Evolutionary conservation across 1,139 yeast species (phyloP).

Genomic region (Candida sojae): DNA sequence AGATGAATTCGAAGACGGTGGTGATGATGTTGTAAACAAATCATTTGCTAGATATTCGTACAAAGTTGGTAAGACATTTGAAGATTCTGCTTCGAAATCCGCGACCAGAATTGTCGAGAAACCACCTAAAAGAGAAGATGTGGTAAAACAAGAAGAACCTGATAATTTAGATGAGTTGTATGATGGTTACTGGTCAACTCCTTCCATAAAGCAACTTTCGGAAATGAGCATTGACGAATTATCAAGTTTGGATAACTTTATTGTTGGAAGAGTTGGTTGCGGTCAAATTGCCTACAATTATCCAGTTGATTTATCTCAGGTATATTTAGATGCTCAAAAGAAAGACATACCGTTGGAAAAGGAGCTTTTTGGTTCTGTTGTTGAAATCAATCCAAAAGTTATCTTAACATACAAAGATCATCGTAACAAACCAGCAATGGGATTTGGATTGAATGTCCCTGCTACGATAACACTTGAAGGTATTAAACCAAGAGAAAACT

Average conservation of each 20-base stretch:
- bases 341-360: slow-evolving; percentile 27
- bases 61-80: slow-evolving; percentile 10
- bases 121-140: slow-evolving; percentile 3
- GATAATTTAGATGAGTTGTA: slow-evolving; percentile 6
- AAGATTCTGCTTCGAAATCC: slow-evolving; percentile 4
- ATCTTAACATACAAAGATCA: slow-evolving; percentile 70
- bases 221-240: slow-evolving; percentile 52
- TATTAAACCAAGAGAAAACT: slow-evolving; percentile 47
- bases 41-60: slow-evolving; percentile 19
- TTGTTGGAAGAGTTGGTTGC: slow-evolving; percentile 62
- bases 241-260: slow-evolving; percentile 61
- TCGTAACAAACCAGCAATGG: slow-evolving; percentile 58
- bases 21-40: slow-evolving; percentile 11
- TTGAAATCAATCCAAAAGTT: slow-evolving; percentile 56
- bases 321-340: slow-evolving; percentile 28
- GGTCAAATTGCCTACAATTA: slow-evolving; percentile 74
- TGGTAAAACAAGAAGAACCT: slow-evolving; percentile 11
- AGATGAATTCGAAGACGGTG: slow-evolving; percentile 21
- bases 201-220: slow-evolving; percentile 58
- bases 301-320: slow-evolving; percentile 70
- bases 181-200: slow-evolving; percentile 80
- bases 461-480: slow-evolving; percentile 79
- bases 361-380: slow-evolving; percentile 56
- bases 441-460: slow-evolving; percentile 79
- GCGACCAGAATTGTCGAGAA: slow-evolving; percentile 4